Evolutionary conservation across 2,329 filamentous ascomycete genomes (phyloP), one percentile per base, ranked within the genome.

Genomic region (Cordyceps farinosa): DNA sequence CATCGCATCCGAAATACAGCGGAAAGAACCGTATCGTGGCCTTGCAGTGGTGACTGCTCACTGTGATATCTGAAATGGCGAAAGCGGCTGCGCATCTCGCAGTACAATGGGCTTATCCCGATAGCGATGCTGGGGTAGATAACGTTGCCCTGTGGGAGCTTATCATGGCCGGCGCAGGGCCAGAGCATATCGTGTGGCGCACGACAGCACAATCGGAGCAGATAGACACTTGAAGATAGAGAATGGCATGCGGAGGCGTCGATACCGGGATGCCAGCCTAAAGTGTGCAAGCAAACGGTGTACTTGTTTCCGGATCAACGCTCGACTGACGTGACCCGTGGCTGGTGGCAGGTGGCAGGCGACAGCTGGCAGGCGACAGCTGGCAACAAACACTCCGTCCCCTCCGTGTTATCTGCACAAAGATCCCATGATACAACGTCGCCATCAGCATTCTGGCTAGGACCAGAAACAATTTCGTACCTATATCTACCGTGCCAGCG

Each of bases 1-100:
- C 48, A 27, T 42, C 17, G 29, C 2, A 29, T 30, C 11, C 15
- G n/a, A 36, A 54, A 42, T 13, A 13, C 22, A 13, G 51, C 59
- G 59, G 59, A 61, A 61, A 61, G 59, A 61, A 61, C 42, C 59
- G 59, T 61, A 61, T 61, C 59, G 36, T 30, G 17, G 36, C 7
- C 13, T 27, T 15, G 38, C 34, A 50, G 42, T 38, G n/a, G 38
- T 9, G 48, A 5, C n/a, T 29, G 38, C 45, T 38, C 22, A 22
- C 2, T 30, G 9, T 40, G 56, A n/a, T 32, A 48, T 34, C 13
- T 22, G 13, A 30, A 10, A 30, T 40, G 11, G 44, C 36, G 15
- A 42, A 3, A 50, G 22, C 56, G 13, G 22, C 42, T 38, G 45
- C 22, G 9, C 45, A 51, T 59, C 17, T 59, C 27, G 47, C 45